Percentiles rank a stretch among this genome's conserved stretches.
These are phyloP conservation scores for Casuarina equisetifolia DNA, from an alignment of 306 rosid genomes.

Conservation along the genomic window DNA sequence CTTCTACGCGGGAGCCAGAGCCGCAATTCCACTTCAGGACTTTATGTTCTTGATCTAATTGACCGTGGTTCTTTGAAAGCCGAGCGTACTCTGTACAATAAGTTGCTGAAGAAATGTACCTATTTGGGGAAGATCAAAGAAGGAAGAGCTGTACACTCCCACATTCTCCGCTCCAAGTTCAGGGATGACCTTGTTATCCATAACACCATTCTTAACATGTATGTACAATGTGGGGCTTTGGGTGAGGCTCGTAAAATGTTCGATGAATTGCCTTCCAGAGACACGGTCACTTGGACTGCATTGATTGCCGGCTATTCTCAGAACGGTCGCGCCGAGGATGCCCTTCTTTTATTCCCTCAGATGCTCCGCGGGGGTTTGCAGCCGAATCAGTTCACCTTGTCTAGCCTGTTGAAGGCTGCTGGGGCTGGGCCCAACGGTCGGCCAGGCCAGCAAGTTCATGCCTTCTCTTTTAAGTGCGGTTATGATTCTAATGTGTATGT, in stretches of 20 bases:
- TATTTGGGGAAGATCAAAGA: slow-evolving; percentile 12
- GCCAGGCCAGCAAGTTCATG: slow-evolving; percentile 34
- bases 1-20: slow-evolving; percentile 23
- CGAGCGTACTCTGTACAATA: slow-evolving; percentile 17
- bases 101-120: slow-evolving; percentile 28
- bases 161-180: slow-evolving; percentile 25
- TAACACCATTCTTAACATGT: slow-evolving; percentile 27
- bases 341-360: slow-evolving; percentile 31
- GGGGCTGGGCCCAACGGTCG: slow-evolving; percentile 18
- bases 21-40: slow-evolving; percentile 23
- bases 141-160: slow-evolving; percentile 33
- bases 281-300: slow-evolving; percentile 38
- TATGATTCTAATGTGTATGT: slow-evolving; percentile 36
- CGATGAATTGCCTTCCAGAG: slow-evolving; percentile 27
- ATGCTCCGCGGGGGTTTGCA: slow-evolving; percentile 29
- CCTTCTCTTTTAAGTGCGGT: slow-evolving; percentile 31
- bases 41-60: slow-evolving; percentile 20
- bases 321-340: slow-evolving; percentile 22
- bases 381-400: slow-evolving; percentile 41
- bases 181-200: slow-evolving; percentile 25
- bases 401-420: slow-evolving; percentile 40
- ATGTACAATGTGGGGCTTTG: slow-evolving; percentile 27
- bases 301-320: slow-evolving; percentile 40
- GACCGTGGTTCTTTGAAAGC: slow-evolving; percentile 16
- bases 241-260: slow-evolving; percentile 33